phyloP scores from a whole-genome alignment of 352 stramenopile genomes.

The Aphanomyces stellatus region DNA sequence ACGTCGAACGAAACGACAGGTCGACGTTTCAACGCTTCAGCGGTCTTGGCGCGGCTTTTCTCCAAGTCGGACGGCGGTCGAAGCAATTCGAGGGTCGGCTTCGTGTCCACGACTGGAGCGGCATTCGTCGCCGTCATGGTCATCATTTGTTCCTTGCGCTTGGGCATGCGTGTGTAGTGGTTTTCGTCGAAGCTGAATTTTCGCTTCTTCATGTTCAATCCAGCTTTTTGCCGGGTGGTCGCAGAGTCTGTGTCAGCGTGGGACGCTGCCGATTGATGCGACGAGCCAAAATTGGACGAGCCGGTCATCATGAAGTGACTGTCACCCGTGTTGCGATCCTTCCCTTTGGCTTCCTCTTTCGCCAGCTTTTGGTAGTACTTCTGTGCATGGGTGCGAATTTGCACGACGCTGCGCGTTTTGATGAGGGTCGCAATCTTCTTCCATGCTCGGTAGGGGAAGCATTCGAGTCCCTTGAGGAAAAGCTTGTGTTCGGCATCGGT shows the following conservation, averaged over 20 bases:
- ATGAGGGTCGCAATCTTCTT: conserved; percentile 93
- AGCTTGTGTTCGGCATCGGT: conserved; percentile 83
- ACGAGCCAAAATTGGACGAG: neutral
- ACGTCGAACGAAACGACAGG: conserved; percentile 12
- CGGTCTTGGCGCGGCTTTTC: neutral
- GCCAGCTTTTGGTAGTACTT: conserved; percentile 88
- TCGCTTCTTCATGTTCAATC: conserved; percentile 21
- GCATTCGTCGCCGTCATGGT: too few relatives aligned
- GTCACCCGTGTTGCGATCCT: conserved; percentile 47
- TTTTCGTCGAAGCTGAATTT: conserved; percentile 28
- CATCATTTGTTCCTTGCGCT: conserved; percentile 9
- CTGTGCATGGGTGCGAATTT: conserved; percentile 83
- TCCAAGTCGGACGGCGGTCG: neutral
- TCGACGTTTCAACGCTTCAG: neutral
- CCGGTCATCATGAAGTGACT: conserved; percentile 15
- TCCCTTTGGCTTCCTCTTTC: conserved; percentile 73
- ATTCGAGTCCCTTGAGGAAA: conserved; percentile 80
- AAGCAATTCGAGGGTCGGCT: neutral
- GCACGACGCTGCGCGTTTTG: conserved; percentile 87
- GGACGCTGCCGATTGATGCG: neutral
- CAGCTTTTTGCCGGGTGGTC: conserved; percentile 17
- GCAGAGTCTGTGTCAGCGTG: neutral
- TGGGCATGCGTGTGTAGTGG: conserved; percentile 12
- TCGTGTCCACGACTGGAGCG: conserved; percentile 23
- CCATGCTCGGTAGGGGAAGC: conserved; percentile 79